phyloP scores from a whole-genome alignment of 495 filamentous ascomycete genomes.

The Glonium stellatum region DNA sequence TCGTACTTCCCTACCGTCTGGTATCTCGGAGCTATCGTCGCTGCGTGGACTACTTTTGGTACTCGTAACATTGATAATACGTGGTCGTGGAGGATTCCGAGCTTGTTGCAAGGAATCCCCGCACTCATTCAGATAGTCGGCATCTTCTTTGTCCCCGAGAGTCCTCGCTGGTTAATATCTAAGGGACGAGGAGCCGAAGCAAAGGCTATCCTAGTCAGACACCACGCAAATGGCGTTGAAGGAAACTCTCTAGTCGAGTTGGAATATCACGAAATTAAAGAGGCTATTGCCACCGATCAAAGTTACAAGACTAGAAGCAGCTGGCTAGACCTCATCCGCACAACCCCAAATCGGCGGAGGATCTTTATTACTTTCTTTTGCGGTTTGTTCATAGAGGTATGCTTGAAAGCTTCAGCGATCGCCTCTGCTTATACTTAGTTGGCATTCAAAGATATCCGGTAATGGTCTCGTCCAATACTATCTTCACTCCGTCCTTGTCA shows the following conservation, averaged over 20 bases:
- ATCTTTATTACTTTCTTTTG: background rate
- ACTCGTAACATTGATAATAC: conserved; percentile 3
- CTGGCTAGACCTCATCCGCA: background rate
- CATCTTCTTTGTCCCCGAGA: conserved; percentile 6
- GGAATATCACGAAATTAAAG: background rate
- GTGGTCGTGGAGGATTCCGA: conserved; percentile 21
- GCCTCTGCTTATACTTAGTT: background rate
- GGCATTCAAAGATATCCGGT: background rate
- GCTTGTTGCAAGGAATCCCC: conserved; percentile 10
- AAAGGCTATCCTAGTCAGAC: background rate
- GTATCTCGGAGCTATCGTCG: conserved; percentile 22
- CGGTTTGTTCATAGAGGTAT: background rate
- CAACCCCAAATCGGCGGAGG: background rate
- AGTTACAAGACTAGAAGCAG: background rate
- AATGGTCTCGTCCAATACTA: conserved; percentile 2
- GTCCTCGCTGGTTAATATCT: background rate
- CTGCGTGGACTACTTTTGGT: conserved; percentile 20
- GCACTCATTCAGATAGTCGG: conserved; percentile 9
- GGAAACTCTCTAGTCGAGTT: background rate
- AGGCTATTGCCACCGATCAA: background rate
- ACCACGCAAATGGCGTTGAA: conserved; percentile 1
- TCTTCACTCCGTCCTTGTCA: background rate
- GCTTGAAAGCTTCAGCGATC: background rate
- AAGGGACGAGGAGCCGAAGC: background rate
- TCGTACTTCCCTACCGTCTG: conserved; percentile 14